phyloP scores from a whole-genome alignment of 2,329 filamentous ascomycete species.

The Colletotrichum graminicola region DNA sequence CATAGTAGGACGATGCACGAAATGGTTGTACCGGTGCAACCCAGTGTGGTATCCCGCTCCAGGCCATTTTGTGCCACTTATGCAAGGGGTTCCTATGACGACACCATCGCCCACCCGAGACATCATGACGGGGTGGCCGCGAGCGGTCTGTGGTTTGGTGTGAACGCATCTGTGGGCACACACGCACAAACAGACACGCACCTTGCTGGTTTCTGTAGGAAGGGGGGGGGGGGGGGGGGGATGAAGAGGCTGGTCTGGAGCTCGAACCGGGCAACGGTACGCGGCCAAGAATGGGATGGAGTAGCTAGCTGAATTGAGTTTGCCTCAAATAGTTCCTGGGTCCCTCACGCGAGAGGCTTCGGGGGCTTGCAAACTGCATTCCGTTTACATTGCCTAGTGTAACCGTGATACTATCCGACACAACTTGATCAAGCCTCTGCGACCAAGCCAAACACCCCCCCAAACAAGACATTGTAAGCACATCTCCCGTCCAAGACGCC shows the following conservation, averaged over 20 bases:
- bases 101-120: slow-evolving; percentile 40
- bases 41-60: neutral
- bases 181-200: too few species aligned
- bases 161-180: slow-evolving; percentile 32
- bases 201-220: slow-evolving; percentile 9
- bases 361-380: too few species aligned
- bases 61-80: slow-evolving; percentile 38
- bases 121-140: slow-evolving; percentile 39
- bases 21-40: slow-evolving; percentile 9
- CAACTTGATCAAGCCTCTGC: neutral
- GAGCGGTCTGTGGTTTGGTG: slow-evolving; percentile 24
- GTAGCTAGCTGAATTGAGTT: slow-evolving; percentile 30
- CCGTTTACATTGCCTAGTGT: neutral
- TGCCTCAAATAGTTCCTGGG: slow-evolving; percentile 36
- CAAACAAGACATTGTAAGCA: neutral
- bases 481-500: neutral
- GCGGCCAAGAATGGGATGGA: neutral
- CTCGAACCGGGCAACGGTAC: neutral
- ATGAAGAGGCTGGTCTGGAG: neutral
- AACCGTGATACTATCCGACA: neutral
- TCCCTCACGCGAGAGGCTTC: neutral
- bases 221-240: neutral
- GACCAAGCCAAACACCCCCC: neutral
- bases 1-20: neutral
- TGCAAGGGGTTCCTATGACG: slow-evolving; percentile 44